phyloP scores from a whole-genome alignment of 805 yeast genomes.

The Starmerella geochares region DNA sequence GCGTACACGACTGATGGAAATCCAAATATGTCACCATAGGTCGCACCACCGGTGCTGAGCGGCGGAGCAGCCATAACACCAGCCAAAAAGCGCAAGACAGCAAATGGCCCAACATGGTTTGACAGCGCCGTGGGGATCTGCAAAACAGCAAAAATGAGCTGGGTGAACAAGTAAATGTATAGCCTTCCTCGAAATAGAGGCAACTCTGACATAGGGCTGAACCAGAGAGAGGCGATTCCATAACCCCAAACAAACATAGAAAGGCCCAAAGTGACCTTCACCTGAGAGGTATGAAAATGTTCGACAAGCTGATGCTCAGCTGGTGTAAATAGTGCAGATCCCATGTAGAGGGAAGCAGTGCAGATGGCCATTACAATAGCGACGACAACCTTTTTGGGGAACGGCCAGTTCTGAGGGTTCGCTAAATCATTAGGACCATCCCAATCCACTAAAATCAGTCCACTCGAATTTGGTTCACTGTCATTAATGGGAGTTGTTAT shows the following conservation, averaged over 20 bases:
- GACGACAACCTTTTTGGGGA: background rate
- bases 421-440: background rate
- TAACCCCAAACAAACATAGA: background rate
- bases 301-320: background rate
- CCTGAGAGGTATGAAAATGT: background rate
- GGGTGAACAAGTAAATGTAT: background rate
- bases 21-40: background rate
- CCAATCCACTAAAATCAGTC: background rate
- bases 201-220: slow-evolving; percentile 1
- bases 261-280: background rate
- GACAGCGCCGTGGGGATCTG: background rate
- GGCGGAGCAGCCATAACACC: background rate
- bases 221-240: background rate
- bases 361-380: background rate
- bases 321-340: background rate
- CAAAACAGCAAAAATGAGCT: background rate
- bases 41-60: background rate
- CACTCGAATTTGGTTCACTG: background rate
- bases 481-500: background rate
- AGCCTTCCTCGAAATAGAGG: background rate
- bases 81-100: background rate
- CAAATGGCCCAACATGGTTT: background rate
- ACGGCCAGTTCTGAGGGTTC: background rate
- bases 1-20: background rate
- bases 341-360: background rate